A percentile compares a stretch with the other conserved stretches of the same genome.
These are phyloP conservation scores for Amauroascus verrucosus DNA, from an alignment of 2,329 filamentous ascomycete genomes.

Conservation along the genomic window DNA sequence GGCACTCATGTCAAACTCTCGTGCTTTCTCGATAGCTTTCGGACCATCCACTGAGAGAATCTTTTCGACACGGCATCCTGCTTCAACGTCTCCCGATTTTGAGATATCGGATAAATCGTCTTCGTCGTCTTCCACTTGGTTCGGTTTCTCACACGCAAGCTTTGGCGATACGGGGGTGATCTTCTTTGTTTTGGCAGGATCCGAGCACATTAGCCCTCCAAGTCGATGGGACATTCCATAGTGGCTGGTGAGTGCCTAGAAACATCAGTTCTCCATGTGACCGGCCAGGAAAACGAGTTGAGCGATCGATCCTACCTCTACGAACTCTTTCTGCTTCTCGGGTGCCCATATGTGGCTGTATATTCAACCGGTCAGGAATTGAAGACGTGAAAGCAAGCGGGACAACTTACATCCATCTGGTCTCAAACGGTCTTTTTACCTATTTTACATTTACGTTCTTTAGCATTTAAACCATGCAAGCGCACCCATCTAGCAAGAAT, in stretches of 20 bases:
- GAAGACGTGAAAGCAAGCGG: neutral
- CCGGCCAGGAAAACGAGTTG: neutral
- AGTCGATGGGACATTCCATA: slow-evolving; percentile 62
- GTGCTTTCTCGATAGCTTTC: slow-evolving; percentile 19
- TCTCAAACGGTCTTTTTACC: slow-evolving; percentile 42
- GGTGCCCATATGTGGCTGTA: slow-evolving; percentile 60
- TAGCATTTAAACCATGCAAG: neutral
- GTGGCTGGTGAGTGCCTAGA: slow-evolving; percentile 43
- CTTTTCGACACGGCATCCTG: neutral
- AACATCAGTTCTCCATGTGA: neutral
- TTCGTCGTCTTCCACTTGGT: neutral
- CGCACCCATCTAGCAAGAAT: neutral
- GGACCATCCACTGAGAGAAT: neutral
- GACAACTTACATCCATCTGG: slow-evolving; percentile 58
- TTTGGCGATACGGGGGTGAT: slow-evolving; percentile 16
- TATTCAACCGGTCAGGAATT: neutral
- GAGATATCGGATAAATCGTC: neutral
- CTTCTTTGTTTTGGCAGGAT: slow-evolving; percentile 32
- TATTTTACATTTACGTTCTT: slow-evolving; percentile 17
- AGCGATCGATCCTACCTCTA: slow-evolving; percentile 33
- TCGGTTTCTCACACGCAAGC: slow-evolving; percentile 8
- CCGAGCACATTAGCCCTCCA: slow-evolving; percentile 52
- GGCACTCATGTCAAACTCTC: slow-evolving; percentile 19
- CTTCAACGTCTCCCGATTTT: neutral
- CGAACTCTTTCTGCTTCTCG: slow-evolving; percentile 46